Base-by-base conservation (phyloP, 2,329 filamentous ascomycete species). In the Aspergillus fumigatus region DNA sequence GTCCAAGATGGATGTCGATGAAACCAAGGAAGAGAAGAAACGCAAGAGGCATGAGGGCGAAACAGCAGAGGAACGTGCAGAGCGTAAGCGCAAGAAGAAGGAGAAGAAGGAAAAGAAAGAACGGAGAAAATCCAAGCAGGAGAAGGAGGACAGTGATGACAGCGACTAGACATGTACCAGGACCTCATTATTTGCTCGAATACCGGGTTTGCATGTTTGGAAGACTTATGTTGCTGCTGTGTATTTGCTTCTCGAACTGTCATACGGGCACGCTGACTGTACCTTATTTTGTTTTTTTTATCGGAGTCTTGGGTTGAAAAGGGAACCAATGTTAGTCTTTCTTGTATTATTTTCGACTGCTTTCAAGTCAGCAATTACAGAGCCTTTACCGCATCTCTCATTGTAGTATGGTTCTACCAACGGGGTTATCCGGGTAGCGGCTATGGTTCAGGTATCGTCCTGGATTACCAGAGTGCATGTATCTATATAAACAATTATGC, bases 81-180 rank as follows among this genome's bases (percentile, higher is more conserved):
- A 80, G 66, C 74, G 78, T 53, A 81, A 81, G 71, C 68, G 71
- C 57, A 77, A 75, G 71, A 80, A 81, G 73, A 81, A 80, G 71
- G 78, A 80, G 64, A 80, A 80, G 70, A 80, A 82, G 66, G 79
- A 80, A 59, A 80, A 79, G 71, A 79, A 80, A 65, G 82, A 86
- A 76, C 86, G 88, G 78, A 91, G 91, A 82, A 94, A 90, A 81
- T 84, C 87, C 67, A 89, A 90, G 79, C 86, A 92, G 82, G 88
- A 90, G 72, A 87, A 90, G 38, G 88, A 88, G 68, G 87, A 91
- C 78, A 88, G 85, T 58, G 73, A 75, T 59, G 76, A 79, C 64
- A 78, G 74, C 68, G 74, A 78, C 58, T 73, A 72, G 64, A 63
- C 52, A 58, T 60, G 56, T 61, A 57, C 64, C 67, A 66, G 65